phyloP scores from a whole-genome alignment of 352 stramenopile genomes.

The Peronospora destructor region DNA sequence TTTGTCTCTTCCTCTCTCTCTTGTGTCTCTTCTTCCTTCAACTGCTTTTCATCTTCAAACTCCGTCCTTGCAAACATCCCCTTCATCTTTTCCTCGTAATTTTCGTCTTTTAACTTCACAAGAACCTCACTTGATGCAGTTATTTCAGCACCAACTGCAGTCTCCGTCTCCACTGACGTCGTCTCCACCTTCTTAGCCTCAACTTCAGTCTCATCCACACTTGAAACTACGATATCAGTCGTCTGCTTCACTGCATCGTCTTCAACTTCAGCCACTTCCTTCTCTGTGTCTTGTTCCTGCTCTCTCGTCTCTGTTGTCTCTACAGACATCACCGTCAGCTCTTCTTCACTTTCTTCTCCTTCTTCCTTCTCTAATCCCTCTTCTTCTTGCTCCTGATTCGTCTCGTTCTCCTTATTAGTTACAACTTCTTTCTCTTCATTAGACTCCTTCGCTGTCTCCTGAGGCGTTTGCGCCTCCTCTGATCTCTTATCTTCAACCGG shows the following conservation, averaged over 20 bases:
- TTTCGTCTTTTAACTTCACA: slow-evolving; percentile 3
- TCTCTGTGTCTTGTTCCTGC: not conserved
- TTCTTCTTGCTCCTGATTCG: not conserved
- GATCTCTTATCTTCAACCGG: slow-evolving; percentile 2
- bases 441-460: slow-evolving; percentile 3
- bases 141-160: slow-evolving; percentile 1
- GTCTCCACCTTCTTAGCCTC: slow-evolving; percentile 1
- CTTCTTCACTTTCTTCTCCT: slow-evolving; percentile 1
- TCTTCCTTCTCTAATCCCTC: not conserved
- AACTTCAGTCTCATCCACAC: not conserved
- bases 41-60: slow-evolving; percentile 1
- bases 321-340: not conserved
- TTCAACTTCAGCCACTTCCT: not conserved
- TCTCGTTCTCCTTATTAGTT: not conserved
- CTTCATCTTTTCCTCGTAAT: not conserved
- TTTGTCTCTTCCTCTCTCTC: slow-evolving; percentile 1
- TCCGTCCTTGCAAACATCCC: not conserved
- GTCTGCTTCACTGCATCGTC: not conserved
- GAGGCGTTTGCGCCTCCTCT: not conserved
- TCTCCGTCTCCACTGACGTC: slow-evolving; percentile 7
- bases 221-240: not conserved
- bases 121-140: not conserved
- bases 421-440: slow-evolving; percentile 1
- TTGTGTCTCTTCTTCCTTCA: slow-evolving; percentile 2
- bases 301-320: not conserved